phyloP scores from a whole-genome alignment of 805 yeast genomes.

The Candida ortonii region DNA sequence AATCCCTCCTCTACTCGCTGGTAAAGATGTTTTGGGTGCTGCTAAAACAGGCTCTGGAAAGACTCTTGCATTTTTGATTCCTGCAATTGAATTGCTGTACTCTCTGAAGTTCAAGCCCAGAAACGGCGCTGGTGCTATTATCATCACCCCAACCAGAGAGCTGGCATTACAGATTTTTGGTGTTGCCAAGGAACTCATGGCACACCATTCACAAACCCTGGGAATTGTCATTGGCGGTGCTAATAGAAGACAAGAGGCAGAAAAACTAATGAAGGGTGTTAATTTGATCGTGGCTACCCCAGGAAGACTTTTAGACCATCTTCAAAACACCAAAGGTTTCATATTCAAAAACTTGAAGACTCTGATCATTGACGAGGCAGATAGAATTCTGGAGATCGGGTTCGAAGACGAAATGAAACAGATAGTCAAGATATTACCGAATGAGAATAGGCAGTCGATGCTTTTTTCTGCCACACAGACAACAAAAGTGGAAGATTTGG shows the following conservation, averaged over 20 bases:
- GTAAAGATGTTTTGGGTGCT: constrained; percentile 97
- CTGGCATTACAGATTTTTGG: constrained; percentile 96
- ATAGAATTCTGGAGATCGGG: constrained; percentile 94
- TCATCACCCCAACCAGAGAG: constrained; percentile 97
- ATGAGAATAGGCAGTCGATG: constrained; percentile 93
- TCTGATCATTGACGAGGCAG: constrained; percentile 95
- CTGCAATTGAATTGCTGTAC: constrained; percentile 90
- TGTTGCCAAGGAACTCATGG: constrained; percentile 93
- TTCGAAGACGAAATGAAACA: constrained; percentile 99
- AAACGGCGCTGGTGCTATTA: constrained; percentile 96
- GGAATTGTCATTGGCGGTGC: constrained; percentile 99
- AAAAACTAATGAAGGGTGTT: constrained; percentile 89
- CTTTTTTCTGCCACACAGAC: constrained; percentile 99
- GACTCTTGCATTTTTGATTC: constrained; percentile 91
- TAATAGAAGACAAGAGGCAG: constrained; percentile 96
- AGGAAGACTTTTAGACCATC: constrained; percentile 92
- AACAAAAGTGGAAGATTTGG: constrained; percentile 96
- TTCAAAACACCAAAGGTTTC: constrained; percentile 92
- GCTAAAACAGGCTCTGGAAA: constrained; percentile 99
- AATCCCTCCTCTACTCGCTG: constrained; percentile 94
- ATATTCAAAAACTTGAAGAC: constrained; percentile 94
- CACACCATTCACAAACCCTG: constrained; percentile 84
- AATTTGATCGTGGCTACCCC: constrained; percentile 95
- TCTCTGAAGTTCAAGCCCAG: constrained; percentile 93
- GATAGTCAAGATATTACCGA: constrained; percentile 89